A percentile compares a stretch with the other conserved stretches of the same genome.
Conservation (phyloP, 2,329 filamentous ascomycete genomes). For the Fonsecaea pedrosoi region DNA sequence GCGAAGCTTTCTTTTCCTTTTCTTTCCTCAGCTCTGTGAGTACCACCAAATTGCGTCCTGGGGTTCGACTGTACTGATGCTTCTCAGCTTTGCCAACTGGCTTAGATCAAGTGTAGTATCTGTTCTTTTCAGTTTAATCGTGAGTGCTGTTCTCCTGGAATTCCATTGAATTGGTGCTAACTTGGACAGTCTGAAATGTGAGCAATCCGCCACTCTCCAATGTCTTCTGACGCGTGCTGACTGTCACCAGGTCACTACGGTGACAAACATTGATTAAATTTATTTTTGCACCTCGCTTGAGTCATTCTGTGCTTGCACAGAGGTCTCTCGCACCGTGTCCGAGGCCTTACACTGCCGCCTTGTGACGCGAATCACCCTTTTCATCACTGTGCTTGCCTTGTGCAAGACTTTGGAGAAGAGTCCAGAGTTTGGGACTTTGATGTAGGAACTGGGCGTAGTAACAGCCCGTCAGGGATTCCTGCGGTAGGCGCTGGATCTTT, state of each 20-base stretch:
- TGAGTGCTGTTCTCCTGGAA: background rate
- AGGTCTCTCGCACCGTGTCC: constrained; percentile 70
- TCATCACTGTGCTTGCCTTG: constrained; percentile 63
- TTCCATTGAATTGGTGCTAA: background rate
- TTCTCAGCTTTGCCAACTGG: constrained; percentile 48
- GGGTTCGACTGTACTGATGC: background rate
- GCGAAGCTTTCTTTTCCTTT: background rate
- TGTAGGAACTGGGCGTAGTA: background rate
- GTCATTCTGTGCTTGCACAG: constrained; percentile 74
- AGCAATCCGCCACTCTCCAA: background rate
- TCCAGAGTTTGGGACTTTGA: constrained; percentile 7
- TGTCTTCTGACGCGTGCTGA: background rate
- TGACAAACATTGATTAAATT: constrained; percentile 78
- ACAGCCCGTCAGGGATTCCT: background rate
- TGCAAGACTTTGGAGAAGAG: constrained; percentile 65
- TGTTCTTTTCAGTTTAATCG: constrained; percentile 98
- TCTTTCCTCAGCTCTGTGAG: constrained; percentile 4
- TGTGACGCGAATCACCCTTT: constrained; percentile 72
- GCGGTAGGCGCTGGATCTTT: no score
- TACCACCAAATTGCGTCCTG: background rate
- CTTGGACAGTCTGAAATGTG: constrained; percentile 64
- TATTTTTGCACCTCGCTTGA: constrained; percentile 70
- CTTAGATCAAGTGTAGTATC: constrained; percentile 92
- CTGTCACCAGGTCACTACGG: constrained; percentile 61
- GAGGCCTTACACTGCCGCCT: constrained; percentile 76